These are phyloP conservation scores for Penicillium sp. DNA, from an alignment of 2,329 filamentous ascomycete species.

Conservation along the genomic window DNA sequence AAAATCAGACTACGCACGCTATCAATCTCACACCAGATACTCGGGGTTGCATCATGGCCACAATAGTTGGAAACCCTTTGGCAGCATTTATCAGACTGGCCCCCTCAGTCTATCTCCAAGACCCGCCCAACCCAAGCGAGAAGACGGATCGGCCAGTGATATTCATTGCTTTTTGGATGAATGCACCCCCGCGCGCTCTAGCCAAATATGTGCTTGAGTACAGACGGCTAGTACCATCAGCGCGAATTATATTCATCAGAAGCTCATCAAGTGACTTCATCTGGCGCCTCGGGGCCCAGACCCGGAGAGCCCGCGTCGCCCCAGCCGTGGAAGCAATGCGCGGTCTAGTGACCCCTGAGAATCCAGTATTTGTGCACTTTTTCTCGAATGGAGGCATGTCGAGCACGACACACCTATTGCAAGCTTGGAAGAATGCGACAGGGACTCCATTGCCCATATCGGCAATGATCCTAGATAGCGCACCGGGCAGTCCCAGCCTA, in stretches of 20 bases:
- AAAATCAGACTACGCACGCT: background rate
- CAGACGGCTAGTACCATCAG: constrained; percentile 42
- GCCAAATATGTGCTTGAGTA: constrained; percentile 52
- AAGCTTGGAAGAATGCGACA: constrained; percentile 37
- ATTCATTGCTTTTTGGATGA: constrained; percentile 53
- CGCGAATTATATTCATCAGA: constrained; percentile 46
- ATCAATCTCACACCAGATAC: background rate
- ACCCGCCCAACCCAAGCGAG: constrained; percentile 25
- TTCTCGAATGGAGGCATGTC: constrained; percentile 54
- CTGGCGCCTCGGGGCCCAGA: constrained; percentile 21
- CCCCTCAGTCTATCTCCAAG: constrained; percentile 41
- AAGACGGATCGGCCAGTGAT: constrained; percentile 28
- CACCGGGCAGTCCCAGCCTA: constrained; percentile 42
- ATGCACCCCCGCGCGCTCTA: constrained; percentile 45
- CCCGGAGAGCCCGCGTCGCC: constrained; percentile 30
- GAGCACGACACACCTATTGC: constrained; percentile 41
- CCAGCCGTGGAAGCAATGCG: constrained; percentile 40
- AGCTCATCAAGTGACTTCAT: constrained; percentile 39
- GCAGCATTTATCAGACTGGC: constrained; percentile 38
- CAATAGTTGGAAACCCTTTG: constrained; percentile 19
- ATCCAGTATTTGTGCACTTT: constrained; percentile 45
- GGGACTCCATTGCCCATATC: constrained; percentile 40
- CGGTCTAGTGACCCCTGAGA: constrained; percentile 21
- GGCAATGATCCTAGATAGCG: constrained; percentile 48
- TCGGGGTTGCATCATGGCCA: constrained; percentile 8